Evolutionary conservation across 768 basidiomycete species (phyloP).

Genomic region (Cyathus striatus): DNA sequence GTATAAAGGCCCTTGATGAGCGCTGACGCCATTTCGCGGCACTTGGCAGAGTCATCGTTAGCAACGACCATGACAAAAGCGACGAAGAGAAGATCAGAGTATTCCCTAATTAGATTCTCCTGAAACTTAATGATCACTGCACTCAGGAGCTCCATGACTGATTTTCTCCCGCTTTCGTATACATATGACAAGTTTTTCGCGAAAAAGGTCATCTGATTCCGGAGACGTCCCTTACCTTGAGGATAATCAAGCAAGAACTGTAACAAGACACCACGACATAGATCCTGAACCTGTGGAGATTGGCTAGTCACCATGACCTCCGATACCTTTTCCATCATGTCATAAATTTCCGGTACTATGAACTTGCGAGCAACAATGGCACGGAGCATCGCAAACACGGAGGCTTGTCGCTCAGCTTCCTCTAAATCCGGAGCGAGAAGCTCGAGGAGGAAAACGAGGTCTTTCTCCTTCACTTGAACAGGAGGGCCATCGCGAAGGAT

Average conservation of each 20-base stretch:
- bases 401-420: conserved; percentile 77
- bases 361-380: conserved; percentile 90
- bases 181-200: conserved; percentile 90
- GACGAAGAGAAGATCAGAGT: conserved; percentile 86
- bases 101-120: conserved; percentile 63
- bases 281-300: conserved; percentile 85
- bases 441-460: conserved; percentile 82
- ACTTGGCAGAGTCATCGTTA: conserved; percentile 89
- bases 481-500: conserved; percentile 87
- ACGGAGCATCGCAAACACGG: conserved; percentile 84
- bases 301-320: conserved; percentile 93
- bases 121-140: conserved; percentile 86
- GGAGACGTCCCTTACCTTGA: conserved; percentile 88
- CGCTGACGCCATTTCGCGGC: conserved; percentile 82
- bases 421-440: conserved; percentile 87
- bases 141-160: conserved; percentile 90
- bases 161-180: conserved; percentile 84
- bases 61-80: conserved; percentile 89
- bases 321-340: conserved; percentile 90
- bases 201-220: conserved; percentile 84
- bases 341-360: conserved; percentile 94
- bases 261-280: conserved; percentile 81
- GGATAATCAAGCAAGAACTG: conserved; percentile 98
- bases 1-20: conserved; percentile 74
- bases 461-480: conserved; percentile 83